Evolutionary conservation across 345 rosid genomes (phyloP), one percentile per base, ranked within the genome.

Genomic region (Eutrema yunnanense): DNA sequence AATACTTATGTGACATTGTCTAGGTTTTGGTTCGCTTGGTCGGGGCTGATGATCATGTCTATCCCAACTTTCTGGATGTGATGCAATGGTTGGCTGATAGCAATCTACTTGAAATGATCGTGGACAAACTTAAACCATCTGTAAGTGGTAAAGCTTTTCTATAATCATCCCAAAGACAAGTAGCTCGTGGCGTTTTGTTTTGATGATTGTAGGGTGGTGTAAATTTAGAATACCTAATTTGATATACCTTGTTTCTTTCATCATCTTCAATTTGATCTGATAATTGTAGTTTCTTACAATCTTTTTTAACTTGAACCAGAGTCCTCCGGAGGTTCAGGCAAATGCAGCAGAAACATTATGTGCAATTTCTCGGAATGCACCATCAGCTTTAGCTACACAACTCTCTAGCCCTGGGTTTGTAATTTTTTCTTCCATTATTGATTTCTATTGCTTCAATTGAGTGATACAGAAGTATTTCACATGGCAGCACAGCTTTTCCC

Each of bases 81-180:
- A 96, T 96, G 97, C 98, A 96, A 75, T 96, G 99, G 98, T 71
- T 96, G 81, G 95, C 96, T 67, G 95, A 87, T 65, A 86, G 88
- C 85, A 82, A 87, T 81, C 77, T 90, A 84, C 83, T 96, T 38
- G 98, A 92, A 80, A 92, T 96, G 96, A 90, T 96, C 50, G 96
- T 90, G 62, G 96, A 96, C 81, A 92, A 96, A 83, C 81, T 96
- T 78, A 85, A 75, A 79, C 95, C 96, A 71, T 82, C 85, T 68
- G 99, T 96, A 83, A 84, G 98, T 78, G 49, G 75, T 55, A 11
- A 40, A 40, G 38, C 61, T 47, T 76, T 75, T 62, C 36, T 37
- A 12, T 62, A 53, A 37, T 52, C 58, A 37, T 47, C 29, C 43
- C 33, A 44, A 19, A 36, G 40, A 52, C 38, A 41, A 58, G 47